Conservation (phyloP, 2,329 filamentous ascomycete genomes). For the Pseudogymnoascus sp. region DNA sequence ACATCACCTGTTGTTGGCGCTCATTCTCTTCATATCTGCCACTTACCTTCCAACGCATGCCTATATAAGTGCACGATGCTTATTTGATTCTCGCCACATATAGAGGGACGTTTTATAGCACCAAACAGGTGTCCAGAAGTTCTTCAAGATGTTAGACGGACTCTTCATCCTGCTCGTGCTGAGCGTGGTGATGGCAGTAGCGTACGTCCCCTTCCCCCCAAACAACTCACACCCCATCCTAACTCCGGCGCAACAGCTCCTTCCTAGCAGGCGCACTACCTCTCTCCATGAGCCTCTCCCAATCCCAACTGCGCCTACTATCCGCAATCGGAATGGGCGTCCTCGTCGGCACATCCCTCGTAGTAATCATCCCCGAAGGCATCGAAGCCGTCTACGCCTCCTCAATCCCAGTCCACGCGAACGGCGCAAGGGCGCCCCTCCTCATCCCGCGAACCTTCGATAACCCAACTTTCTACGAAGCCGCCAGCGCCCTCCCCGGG, state of each 20-base stretch:
- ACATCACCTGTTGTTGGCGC: not conserved
- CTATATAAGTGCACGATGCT: not conserved
- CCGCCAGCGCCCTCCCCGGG: constrained; percentile 10
- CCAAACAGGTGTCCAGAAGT: constrained; percentile 11
- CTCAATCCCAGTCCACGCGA: constrained; percentile 27
- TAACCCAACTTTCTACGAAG: not conserved
- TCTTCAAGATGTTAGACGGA: constrained; percentile 30
- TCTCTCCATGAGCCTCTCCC: constrained; percentile 78
- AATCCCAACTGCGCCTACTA: constrained; percentile 79
- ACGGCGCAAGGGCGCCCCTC: constrained; percentile 11
- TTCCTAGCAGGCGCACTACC: constrained; percentile 90
- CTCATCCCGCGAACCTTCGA: not conserved
- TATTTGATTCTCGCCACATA: constrained; percentile 1
- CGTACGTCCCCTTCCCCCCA: constrained; percentile 36
- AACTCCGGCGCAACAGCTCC: constrained; percentile 50
- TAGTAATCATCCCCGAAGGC: constrained; percentile 96
- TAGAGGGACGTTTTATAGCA: not conserved
- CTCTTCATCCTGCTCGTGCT: constrained; percentile 29
- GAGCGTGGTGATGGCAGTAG: constrained; percentile 49
- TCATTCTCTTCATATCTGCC: not conserved
- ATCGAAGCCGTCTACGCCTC: constrained; percentile 77
- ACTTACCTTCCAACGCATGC: not conserved
- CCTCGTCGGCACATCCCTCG: constrained; percentile 86
- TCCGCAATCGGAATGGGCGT: constrained; percentile 91
- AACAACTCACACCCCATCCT: not conserved